These are phyloP conservation scores for Lolium rigidum DNA, from an alignment of 176 grass and related monocot species.

Conservation along the genomic window DNA sequence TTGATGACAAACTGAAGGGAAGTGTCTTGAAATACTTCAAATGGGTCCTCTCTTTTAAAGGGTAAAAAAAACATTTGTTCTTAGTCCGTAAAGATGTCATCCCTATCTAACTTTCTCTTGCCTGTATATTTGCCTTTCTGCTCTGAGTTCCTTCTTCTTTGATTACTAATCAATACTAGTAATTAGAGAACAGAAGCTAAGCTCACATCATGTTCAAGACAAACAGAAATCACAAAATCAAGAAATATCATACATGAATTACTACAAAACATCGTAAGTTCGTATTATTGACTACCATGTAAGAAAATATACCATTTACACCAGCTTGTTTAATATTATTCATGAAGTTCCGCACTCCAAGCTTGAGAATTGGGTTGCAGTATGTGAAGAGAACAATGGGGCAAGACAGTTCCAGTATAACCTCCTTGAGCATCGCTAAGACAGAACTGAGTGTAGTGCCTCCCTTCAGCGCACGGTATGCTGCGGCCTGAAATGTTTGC, in stretches of 20 bases:
- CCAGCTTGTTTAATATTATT: conserved; percentile 61
- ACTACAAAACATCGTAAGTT: neutral
- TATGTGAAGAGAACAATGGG: conserved; percentile 94
- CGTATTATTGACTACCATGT: neutral
- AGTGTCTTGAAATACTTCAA: neutral
- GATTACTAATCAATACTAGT: neutral
- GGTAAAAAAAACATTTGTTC: neutral
- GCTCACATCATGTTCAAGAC: neutral
- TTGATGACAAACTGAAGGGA: neutral
- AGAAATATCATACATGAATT: neutral
- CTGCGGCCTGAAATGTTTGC: conserved; percentile 66
- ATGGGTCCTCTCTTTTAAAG: neutral
- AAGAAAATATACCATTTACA: conserved; percentile 60
- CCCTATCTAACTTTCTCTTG: neutral
- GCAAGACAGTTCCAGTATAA: conserved; percentile 75
- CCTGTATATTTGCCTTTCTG: neutral
- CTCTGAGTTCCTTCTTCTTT: neutral
- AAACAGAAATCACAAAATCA: neutral
- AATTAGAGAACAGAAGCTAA: neutral
- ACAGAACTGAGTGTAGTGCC: conserved; percentile 70
- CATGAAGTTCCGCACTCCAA: conserved; percentile 79
- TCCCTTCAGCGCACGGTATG: conserved; percentile 74
- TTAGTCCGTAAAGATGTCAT: neutral
- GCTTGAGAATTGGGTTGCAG: conserved; percentile 90
- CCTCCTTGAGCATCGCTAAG: conserved; percentile 76